Evolutionary conservation across 768 basidiomycete genomes (phyloP).

Genomic region (Panaeolus cyanescens): DNA sequence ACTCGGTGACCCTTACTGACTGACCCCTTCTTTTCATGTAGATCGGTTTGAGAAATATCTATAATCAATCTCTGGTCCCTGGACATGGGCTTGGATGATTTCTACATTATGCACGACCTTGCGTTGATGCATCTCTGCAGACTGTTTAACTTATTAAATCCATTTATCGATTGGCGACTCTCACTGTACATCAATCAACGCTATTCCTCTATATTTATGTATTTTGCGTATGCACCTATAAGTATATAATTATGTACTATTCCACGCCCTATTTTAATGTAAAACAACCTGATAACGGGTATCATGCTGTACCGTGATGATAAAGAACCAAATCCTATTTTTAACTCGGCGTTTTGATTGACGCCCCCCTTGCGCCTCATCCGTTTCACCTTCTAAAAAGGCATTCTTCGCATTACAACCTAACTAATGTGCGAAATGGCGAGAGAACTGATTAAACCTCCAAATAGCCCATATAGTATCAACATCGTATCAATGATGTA

Average conservation of each 20-base stretch:
- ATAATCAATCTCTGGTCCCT: too few relatives aligned
- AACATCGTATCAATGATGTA: too few relatives aligned
- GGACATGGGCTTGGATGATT: neutral
- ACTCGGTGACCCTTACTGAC: neutral
- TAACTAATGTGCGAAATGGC: too few relatives aligned
- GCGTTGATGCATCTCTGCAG: too few relatives aligned
- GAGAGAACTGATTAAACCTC: too few relatives aligned
- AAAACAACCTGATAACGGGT: neutral
- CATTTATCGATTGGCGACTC: neutral
- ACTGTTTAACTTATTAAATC: neutral
- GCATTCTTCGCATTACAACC: neutral
- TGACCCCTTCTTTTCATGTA: neutral
- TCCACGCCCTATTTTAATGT: neutral
- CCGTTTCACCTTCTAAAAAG: neutral
- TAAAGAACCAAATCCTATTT: neutral
- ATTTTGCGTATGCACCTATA: neutral
- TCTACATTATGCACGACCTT: neutral
- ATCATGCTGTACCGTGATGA: neutral
- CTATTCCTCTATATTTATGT: neutral
- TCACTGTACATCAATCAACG: neutral
- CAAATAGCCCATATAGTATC: too few relatives aligned
- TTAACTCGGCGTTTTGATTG: neutral
- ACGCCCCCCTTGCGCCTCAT: neutral
- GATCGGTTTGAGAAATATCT: neutral
- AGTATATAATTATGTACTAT: neutral